Evolutionary conservation across 306 rosid species (phyloP).

Genomic region (Sechiopsis laciniata): DNA sequence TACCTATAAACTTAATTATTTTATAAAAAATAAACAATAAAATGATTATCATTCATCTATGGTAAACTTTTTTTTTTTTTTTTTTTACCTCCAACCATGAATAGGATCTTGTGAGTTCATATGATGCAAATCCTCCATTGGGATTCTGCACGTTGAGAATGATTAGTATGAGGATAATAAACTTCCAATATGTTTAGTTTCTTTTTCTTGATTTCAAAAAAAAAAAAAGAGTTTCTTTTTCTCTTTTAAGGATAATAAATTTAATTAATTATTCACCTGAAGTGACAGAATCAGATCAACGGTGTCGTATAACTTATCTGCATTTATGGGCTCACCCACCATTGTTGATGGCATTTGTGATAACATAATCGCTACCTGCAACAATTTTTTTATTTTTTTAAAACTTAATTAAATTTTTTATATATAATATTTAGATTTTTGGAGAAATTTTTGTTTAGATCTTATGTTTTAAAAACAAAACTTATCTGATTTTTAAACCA

Average conservation of each 20-base stretch:
- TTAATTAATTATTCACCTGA: slow-evolving; percentile 38
- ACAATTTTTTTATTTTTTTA: too few relatives aligned
- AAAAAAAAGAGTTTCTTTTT: not conserved
- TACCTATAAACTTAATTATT: too few relatives aligned
- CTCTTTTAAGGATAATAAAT: not conserved
- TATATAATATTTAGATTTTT: too few relatives aligned
- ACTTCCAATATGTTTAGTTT: too few relatives aligned
- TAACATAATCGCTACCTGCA: slow-evolving; percentile 49
- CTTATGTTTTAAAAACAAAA: too few relatives aligned
- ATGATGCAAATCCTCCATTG: slow-evolving; percentile 73
- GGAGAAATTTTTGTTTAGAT: too few relatives aligned
- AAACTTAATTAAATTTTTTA: too few relatives aligned
- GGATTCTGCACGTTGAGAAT: slow-evolving; percentile 34
- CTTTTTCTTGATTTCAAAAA: too few relatives aligned
- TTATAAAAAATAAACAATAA: too few relatives aligned
- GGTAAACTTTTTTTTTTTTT: too few relatives aligned
- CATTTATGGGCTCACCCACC: slow-evolving; percentile 42
- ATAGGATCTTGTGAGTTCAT: slow-evolving; percentile 77
- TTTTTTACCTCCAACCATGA: slow-evolving; percentile 58
- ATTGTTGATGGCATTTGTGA: slow-evolving; percentile 46
- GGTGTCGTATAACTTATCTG: slow-evolving; percentile 40
- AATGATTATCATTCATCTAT: too few relatives aligned
- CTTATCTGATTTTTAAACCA: too few relatives aligned
- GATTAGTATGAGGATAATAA: not conserved
- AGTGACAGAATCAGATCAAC: slow-evolving; percentile 52